Evolutionary conservation across 148 eudicot species (phyloP).

Genomic region (Drosera capensis): DNA sequence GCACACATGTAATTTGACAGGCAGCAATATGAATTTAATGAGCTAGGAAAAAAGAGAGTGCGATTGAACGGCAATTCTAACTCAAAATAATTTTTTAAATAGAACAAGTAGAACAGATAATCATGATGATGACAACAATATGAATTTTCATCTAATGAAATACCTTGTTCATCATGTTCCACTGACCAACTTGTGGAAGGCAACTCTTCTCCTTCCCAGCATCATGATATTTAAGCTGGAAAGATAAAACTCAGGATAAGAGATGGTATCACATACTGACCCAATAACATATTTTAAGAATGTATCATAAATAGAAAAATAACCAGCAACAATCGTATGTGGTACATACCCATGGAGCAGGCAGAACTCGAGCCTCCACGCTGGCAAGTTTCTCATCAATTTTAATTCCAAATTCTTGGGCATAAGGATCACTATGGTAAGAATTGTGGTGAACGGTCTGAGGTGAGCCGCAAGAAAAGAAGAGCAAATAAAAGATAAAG

Average conservation of each 20-base stretch:
- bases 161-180: conserved; percentile 40
- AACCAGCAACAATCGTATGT: background rate
- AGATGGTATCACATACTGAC: background rate
- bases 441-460: background rate
- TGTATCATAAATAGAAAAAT: background rate
- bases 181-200: conserved; percentile 26
- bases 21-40: too few relatives aligned
- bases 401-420: conserved; percentile 52
- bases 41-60: too few relatives aligned
- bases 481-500: background rate
- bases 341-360: conserved; percentile 57
- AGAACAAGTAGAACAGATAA: background rate
- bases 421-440: background rate
- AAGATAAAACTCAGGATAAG: background rate
- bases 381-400: conserved; percentile 23
- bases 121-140: background rate
- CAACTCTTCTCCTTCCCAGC: conserved; percentile 21
- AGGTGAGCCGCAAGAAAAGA: too few relatives aligned
- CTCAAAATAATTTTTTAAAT: too few relatives aligned
- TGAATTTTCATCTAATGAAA: background rate
- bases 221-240: conserved; percentile 31
- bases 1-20: too few relatives aligned
- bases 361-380: conserved; percentile 70
- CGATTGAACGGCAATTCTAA: too few relatives aligned
- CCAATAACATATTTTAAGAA: background rate